Evolutionary conservation across 140 eudicot genomes (phyloP).

Genomic region (Senecio squalidus): DNA sequence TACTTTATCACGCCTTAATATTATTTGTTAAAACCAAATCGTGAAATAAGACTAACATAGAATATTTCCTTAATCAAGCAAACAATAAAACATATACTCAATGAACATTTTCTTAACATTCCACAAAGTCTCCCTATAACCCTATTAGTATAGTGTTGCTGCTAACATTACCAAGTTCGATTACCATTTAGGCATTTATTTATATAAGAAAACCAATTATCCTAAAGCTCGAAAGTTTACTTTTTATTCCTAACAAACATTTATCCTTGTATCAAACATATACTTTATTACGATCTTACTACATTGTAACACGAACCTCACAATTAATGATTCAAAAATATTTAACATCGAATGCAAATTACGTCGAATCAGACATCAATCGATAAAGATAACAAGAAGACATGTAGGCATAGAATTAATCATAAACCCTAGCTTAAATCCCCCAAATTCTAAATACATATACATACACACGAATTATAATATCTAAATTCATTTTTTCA

Average conservation of each 20-base stretch:
- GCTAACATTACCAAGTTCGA: neutral
- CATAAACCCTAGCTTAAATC: conserved; percentile 5
- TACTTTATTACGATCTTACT: neutral
- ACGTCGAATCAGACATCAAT: too few relatives aligned
- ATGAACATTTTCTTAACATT: neutral
- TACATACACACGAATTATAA: neutral
- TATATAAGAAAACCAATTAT: neutral
- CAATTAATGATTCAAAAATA: too few relatives aligned
- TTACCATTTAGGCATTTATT: too few relatives aligned
- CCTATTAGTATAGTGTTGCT: neutral
- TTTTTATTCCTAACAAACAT: too few relatives aligned
- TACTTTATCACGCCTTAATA: conserved; percentile 8
- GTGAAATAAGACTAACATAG: neutral
- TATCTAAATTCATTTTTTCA: conserved; percentile 1
- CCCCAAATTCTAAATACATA: neutral
- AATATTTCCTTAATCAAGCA: neutral
- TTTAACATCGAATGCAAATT: too few relatives aligned
- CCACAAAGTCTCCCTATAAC: too few relatives aligned
- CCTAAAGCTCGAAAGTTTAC: neutral
- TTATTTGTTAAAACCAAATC: neutral
- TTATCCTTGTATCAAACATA: too few relatives aligned
- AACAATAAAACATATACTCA: neutral
- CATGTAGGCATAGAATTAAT: too few relatives aligned
- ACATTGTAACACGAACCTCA: neutral
- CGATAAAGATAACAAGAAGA: too few relatives aligned